phyloP scores from a whole-genome alignment of 2,329 filamentous ascomycete genomes.

The Fusarium sp. region DNA sequence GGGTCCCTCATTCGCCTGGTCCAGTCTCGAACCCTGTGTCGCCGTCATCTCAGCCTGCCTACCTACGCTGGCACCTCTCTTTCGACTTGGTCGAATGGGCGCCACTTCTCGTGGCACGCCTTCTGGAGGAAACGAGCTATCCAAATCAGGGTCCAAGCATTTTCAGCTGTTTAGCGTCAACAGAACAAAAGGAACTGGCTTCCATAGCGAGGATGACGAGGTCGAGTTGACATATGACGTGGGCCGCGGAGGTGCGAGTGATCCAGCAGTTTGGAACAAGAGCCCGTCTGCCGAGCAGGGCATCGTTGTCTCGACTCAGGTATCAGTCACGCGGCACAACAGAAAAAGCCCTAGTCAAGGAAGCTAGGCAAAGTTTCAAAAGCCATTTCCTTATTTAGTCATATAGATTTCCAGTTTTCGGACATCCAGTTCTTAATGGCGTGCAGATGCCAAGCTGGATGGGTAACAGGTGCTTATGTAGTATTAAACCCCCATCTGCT shows the following conservation, averaged over 20 bases:
- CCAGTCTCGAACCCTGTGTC: conserved; percentile 14
- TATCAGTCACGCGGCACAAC: conserved; percentile 6
- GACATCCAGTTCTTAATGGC: too few relatives aligned
- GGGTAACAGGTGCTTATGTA: too few relatives aligned
- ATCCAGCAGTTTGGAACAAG: background rate
- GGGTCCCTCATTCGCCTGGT: conserved; percentile 21
- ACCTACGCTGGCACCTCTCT: conserved; percentile 2
- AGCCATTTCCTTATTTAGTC: background rate
- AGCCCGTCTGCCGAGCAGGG: background rate
- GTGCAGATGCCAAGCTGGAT: too few relatives aligned
- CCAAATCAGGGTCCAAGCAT: conserved; percentile 14
- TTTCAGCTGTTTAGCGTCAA: conserved; percentile 13
- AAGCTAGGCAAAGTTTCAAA: rapidly evolving
- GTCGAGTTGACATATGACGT: conserved; percentile 16
- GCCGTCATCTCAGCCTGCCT: conserved; percentile 17
- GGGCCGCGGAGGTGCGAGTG: background rate
- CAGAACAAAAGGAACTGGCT: background rate
- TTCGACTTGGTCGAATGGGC: conserved; percentile 7
- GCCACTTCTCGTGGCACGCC: conserved; percentile 9
- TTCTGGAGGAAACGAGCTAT: conserved; percentile 12
- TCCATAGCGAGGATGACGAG: conserved; percentile 18
- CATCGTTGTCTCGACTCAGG: conserved; percentile 2
- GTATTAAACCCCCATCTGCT: too few relatives aligned
- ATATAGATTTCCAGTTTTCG: background rate
- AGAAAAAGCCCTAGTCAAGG: background rate